A percentile compares a stretch with the other conserved stretches of the same genome.
phyloP scores from a whole-genome alignment of 768 basidiomycete genomes.

The Tricholoma matsutake region DNA sequence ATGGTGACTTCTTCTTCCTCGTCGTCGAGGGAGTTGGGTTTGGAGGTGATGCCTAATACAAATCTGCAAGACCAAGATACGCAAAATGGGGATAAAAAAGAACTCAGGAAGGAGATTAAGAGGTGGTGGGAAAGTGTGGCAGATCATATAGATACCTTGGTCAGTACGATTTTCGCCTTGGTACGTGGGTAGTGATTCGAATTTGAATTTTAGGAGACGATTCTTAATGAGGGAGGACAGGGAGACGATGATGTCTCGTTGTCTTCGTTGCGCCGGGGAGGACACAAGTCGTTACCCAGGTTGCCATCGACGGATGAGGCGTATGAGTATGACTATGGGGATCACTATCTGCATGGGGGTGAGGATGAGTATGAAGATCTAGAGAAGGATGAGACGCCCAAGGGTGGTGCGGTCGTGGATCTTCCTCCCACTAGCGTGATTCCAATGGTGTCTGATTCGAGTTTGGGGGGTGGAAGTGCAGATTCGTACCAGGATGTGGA shows the following conservation, averaged over 20 bases:
- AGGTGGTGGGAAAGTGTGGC: conserved; percentile 65
- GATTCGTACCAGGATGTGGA: background rate
- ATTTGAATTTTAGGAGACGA: too few relatives aligned
- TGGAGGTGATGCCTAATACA: background rate
- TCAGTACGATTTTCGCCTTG: conserved; percentile 26
- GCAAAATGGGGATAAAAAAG: conserved; percentile 35
- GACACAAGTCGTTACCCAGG: conserved; percentile 53
- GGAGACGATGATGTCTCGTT: background rate
- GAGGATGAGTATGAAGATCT: conserved; percentile 8
- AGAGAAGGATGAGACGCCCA: background rate
- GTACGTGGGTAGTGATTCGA: too few relatives aligned
- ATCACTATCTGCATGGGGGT: background rate
- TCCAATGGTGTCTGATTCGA: background rate
- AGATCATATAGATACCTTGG: conserved; percentile 59
- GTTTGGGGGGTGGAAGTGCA: background rate
- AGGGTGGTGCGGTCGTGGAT: background rate
- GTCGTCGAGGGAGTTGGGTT: background rate
- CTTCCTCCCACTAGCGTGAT: background rate
- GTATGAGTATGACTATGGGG: conserved; percentile 40
- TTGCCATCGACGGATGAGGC: conserved; percentile 56
- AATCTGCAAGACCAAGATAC: too few relatives aligned
- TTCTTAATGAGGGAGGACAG: conserved; percentile 19
- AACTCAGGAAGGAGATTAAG: conserved; percentile 57
- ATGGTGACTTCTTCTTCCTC: conserved; percentile 39
- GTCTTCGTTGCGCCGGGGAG: conserved; percentile 9